Evolutionary conservation across 2,329 filamentous ascomycete species (phyloP), one percentile per base, ranked within the genome.

Genomic region (Pseudogymnoascus sp.): DNA sequence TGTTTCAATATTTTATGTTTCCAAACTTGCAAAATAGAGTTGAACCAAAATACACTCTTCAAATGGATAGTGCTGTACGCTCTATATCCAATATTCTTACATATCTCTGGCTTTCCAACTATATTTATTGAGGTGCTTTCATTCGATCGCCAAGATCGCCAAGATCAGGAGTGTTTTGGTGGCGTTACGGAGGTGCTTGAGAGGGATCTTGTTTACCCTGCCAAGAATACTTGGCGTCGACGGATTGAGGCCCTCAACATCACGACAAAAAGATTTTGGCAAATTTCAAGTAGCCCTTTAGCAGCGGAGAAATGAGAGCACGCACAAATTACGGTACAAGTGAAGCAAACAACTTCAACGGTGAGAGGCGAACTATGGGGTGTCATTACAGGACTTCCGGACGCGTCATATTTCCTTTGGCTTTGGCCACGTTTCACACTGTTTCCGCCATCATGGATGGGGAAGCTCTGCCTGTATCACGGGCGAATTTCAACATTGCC

Each of bases 141-240:
- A 34, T 12, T 56, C 25, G 6, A 18, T 21, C 9, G 28, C 49
- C 25, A 56, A 56, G 46, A 34, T n/a, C 11, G 25, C 46, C 25
- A 56, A 56, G 28, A 7, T 5, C n/a, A 56, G 49, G 49, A 25
- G 49, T 21, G 49, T 56, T 56, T 56, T 56, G 49, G 49, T 18
- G 49, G 28, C 16, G 49, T 56, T 56, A 34, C 28, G 49, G 9
- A 18, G 5, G 49, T 34, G 49, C 49, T n/a, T 56, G 49, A 53
- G n/a, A 14, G 4, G 25, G n/a, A n/a, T 34, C 49, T 56, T 14
- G 11, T 56, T 34, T 56, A 56, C 49, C 28, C 49, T 34, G 49
- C 28, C 49, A 56, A 36, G 28, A 21, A 34, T 12, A 4, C 49
- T 56, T 56, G 49, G 28, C 28, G 8, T 11, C 1, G 4, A 18